Percentiles rank a stretch among this genome's conserved stretches.
phyloP scores from a whole-genome alignment of 2,329 filamentous ascomycete species.

The Arthrobotrys pseudoclavata region DNA sequence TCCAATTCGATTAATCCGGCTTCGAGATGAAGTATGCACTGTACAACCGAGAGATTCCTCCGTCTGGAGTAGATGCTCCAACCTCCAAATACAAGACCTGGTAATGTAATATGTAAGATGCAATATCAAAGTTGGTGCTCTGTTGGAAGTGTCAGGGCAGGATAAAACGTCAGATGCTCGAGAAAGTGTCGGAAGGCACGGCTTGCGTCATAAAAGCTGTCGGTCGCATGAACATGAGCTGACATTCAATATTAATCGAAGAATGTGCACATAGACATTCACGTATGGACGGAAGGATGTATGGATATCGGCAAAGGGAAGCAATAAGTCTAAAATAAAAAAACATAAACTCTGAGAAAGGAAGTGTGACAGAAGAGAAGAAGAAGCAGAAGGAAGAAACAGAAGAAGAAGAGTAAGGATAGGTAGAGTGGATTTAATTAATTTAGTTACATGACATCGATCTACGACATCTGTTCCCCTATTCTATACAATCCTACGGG shows the following conservation, averaged over 20 bases:
- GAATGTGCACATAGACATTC: background rate
- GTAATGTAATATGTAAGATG: background rate
- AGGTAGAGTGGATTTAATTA: constrained; percentile 12
- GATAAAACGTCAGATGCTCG: constrained; percentile 54
- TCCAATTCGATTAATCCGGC: constrained; percentile 8
- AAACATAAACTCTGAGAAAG: background rate
- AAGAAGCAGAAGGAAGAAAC: constrained; percentile 6
- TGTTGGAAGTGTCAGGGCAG: constrained; percentile 18
- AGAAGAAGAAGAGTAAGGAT: background rate
- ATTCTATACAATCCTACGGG: constrained; percentile 24
- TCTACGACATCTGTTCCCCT: constrained; percentile 17
- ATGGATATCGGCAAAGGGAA: background rate
- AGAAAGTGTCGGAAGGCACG: constrained; percentile 41
- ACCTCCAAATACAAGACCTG: background rate
- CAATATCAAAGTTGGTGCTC: constrained; percentile 4
- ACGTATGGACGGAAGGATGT: constrained; percentile 1
- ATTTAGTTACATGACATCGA: constrained; percentile 24
- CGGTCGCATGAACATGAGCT: constrained; percentile 22
- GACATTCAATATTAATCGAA: constrained; percentile 15
- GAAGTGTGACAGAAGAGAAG: background rate
- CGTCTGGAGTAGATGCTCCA: constrained; percentile 16
- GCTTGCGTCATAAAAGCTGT: constrained; percentile 32
- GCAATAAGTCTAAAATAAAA: background rate
- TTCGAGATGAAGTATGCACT: constrained; percentile 7
- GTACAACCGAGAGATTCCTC: background rate